Conservation (phyloP, 2,329 filamentous ascomycete genomes). For the Exophiala lecanii-corni region DNA sequence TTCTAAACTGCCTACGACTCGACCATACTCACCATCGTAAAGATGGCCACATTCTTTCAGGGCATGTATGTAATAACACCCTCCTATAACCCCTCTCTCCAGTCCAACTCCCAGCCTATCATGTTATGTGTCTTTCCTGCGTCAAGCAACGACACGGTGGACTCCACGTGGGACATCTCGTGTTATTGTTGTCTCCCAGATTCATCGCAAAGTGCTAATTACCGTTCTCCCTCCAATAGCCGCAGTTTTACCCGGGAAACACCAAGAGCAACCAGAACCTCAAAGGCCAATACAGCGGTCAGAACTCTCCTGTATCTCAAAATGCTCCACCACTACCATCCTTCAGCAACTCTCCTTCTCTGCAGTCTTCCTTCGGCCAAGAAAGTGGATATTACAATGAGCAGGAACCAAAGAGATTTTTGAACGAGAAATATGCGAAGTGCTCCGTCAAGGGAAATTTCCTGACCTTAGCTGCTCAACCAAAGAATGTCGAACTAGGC, state of each 20-base stretch:
- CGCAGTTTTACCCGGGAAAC: slow-evolving; percentile 46
- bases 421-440: slow-evolving; percentile 57
- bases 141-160: too few relatives aligned
- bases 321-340: slow-evolving; percentile 30
- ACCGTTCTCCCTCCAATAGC: slow-evolving; percentile 28
- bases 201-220: slow-evolving; percentile 29
- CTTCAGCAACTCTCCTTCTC: slow-evolving; percentile 38
- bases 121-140: slow-evolving; percentile 2
- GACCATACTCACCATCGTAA: slow-evolving; percentile 7
- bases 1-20: too few relatives aligned
- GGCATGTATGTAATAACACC: slow-evolving; percentile 38
- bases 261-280: slow-evolving; percentile 42
- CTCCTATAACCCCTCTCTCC: slow-evolving; percentile 4
- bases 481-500: slow-evolving; percentile 86
- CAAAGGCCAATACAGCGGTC: slow-evolving; percentile 28
- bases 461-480: slow-evolving; percentile 87
- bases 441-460: slow-evolving; percentile 97
- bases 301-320: slow-evolving; percentile 30
- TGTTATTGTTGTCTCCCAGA: slow-evolving; percentile 20
- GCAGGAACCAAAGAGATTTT: slow-evolving; percentile 46
- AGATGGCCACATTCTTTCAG: slow-evolving; percentile 47
- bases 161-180: slow-evolving; percentile 8
- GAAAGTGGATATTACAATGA: slow-evolving; percentile 35
- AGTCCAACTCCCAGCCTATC: slow-evolving; percentile 7
- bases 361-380: slow-evolving; percentile 35